Base-by-base conservation (phyloP, 2,329 filamentous ascomycete species). In the Aspergillus sp. region DNA sequence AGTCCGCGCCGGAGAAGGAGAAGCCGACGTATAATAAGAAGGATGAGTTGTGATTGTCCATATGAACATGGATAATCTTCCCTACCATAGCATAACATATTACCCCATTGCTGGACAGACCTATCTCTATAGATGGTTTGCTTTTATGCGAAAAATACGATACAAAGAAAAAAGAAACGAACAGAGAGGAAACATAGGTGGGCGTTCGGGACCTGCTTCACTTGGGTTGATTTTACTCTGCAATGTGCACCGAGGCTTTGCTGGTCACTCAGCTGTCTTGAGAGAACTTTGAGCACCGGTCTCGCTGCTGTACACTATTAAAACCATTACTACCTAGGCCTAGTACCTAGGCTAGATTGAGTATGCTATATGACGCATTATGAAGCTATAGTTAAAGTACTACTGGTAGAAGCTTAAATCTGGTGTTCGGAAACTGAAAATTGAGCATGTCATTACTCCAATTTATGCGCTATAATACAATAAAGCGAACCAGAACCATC, bases 21-120 rank as follows among this genome's bases (percentile, higher is more conserved):
- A 69, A 73, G 67, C 61, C 68, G 49, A 69, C 68, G 55, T 70
- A 68, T 30, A 69, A 69, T 60, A 67, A 62, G 23, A 76, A 77
- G 67, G 72, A 76, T 54, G 73, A 77, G 63, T 64, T 75, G 58
- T 75, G 66, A 69, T 61, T 23, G 54, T 11, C 41, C 30, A 28
- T 28, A 28, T 7, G 25, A 28, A 28, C n/a, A 8, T 47, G 45
- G 34, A 19, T 47, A 19, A 47, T 59, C 54, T 11, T 53, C 1
- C 25, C 25, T 19, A 41, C n/a, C 57, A 41, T 34, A n/a, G 60
- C 38, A 34, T 58, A 52, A 19, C 19, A 19, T 19, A 19, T 2
- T 19, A 19, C 19, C 13, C 47, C 22, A 23, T n/a, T 47, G 3
- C n/a, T 46, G 46, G 43, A 30, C 23, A 41, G 30, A 31, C 25